Conservation (phyloP, 2,329 filamentous ascomycete genomes). For the Pestalotiopsis sp. region DNA sequence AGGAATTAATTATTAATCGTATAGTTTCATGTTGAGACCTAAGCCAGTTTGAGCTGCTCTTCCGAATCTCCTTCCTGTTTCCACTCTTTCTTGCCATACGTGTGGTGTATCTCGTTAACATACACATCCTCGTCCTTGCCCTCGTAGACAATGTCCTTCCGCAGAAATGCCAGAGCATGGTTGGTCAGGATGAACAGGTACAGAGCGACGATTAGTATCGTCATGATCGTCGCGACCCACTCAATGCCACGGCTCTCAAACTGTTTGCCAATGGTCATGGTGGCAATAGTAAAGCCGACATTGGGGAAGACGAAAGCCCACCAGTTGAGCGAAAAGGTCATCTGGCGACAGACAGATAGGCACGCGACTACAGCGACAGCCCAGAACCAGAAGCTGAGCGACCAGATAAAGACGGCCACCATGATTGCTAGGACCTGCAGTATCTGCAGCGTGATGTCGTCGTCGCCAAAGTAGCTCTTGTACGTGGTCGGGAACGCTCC, state of each 20-base stretch:
- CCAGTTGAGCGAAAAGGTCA: slow-evolving; percentile 51
- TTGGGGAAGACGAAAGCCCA: slow-evolving; percentile 71
- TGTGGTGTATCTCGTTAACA: slow-evolving; percentile 23
- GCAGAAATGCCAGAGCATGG: slow-evolving; percentile 52
- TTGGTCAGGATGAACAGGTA: slow-evolving; percentile 56
- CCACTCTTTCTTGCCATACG: neutral
- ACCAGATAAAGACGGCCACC: slow-evolving; percentile 47
- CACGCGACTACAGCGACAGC: slow-evolving; percentile 34
- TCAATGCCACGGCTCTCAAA: slow-evolving; percentile 54
- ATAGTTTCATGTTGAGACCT: neutral
- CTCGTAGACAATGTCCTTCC: slow-evolving; percentile 57
- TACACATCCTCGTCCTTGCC: slow-evolving; percentile 60
- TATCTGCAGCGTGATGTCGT: slow-evolving; percentile 28
- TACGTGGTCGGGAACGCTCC: slow-evolving; percentile 29
- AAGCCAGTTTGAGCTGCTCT: neutral
- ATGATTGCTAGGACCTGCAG: slow-evolving; percentile 43
- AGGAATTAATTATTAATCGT: too few species aligned
- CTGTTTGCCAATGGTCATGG: slow-evolving; percentile 57
- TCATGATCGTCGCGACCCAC: slow-evolving; percentile 58
- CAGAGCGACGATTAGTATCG: slow-evolving; percentile 53
- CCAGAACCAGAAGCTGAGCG: slow-evolving; percentile 54
- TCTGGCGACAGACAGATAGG: slow-evolving; percentile 27
- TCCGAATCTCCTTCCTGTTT: neutral
- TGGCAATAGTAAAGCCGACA: slow-evolving; percentile 62
- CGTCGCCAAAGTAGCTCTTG: slow-evolving; percentile 25